phyloP scores from a whole-genome alignment of 2,329 filamentous ascomycete genomes.

The Tolypocladium endophyticum region DNA sequence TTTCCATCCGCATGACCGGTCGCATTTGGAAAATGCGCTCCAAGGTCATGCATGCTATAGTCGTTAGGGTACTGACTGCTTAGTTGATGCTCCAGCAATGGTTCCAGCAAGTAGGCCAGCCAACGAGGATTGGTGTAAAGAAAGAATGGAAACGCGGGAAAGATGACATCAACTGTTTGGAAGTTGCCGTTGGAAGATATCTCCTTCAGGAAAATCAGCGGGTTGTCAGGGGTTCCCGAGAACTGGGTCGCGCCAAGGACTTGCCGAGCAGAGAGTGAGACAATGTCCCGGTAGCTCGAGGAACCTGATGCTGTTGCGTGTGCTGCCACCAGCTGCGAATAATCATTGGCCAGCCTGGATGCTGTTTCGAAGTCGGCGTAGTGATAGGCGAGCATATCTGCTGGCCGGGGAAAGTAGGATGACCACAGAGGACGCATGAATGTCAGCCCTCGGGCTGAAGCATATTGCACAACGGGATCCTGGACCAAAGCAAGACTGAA shows the following conservation, averaged over 20 bases:
- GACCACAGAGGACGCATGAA: constrained; percentile 72
- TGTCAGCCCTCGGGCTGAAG: constrained; percentile 64
- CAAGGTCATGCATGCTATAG: constrained; percentile 70
- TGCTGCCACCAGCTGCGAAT: constrained; percentile 57
- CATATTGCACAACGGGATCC: constrained; percentile 70
- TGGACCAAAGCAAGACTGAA: constrained; percentile 74
- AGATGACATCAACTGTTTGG: constrained; percentile 80
- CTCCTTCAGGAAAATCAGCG: constrained; percentile 75
- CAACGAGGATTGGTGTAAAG: constrained; percentile 63
- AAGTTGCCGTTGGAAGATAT: constrained; percentile 79
- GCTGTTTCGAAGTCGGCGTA: constrained; percentile 63
- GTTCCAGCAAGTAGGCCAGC: constrained; percentile 47
- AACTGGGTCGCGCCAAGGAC: constrained; percentile 71
- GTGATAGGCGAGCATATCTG: constrained; percentile 62
- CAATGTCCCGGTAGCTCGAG: constrained; percentile 65
- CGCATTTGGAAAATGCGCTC: constrained; percentile 63
- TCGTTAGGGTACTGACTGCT: constrained; percentile 53
- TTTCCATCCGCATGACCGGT: constrained; percentile 60
- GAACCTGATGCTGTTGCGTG: constrained; percentile 68
- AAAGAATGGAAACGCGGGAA: constrained; percentile 70
- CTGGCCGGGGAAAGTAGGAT: constrained; percentile 55
- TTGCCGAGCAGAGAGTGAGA: constrained; percentile 68
- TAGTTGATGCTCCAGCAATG: constrained; percentile 56
- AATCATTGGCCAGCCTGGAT: constrained; percentile 54
- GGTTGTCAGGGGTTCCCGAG: constrained; percentile 55